These are phyloP conservation scores for Podospora bellae-mahoneyi DNA, from an alignment of 495 filamentous ascomycete species.

Conservation along the genomic window DNA sequence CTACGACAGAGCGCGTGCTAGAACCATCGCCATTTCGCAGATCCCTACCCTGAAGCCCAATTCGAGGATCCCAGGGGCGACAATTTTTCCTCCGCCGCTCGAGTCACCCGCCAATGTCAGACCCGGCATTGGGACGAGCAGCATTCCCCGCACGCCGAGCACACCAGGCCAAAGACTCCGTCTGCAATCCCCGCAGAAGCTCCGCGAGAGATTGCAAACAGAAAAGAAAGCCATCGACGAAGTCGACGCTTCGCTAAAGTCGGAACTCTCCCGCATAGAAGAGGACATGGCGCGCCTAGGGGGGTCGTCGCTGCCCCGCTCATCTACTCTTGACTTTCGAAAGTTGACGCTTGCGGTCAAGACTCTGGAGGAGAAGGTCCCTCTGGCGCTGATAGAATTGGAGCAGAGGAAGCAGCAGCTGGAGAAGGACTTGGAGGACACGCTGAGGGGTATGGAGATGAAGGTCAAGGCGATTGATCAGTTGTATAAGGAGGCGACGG, in stretches of 20 bases:
- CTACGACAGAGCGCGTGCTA: constrained; percentile 33
- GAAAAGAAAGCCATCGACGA: constrained; percentile 71
- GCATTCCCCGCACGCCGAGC: constrained; percentile 3
- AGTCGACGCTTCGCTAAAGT: constrained; percentile 64
- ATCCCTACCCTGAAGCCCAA: constrained; percentile 44
- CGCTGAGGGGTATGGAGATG: constrained; percentile 65
- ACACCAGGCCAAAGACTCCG: constrained; percentile 64
- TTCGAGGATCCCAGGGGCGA: constrained; percentile 22
- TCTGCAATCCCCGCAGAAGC: constrained; percentile 87
- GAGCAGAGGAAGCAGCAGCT: constrained; percentile 57
- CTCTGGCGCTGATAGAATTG: constrained; percentile 59
- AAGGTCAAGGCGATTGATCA: constrained; percentile 84
- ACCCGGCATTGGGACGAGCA: constrained; percentile 36
- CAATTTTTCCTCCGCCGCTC: constrained; percentile 9
- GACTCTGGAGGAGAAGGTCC: constrained; percentile 63
- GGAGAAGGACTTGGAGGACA: constrained; percentile 64
- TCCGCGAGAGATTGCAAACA: constrained; percentile 80
- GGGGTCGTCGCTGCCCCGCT: constrained; percentile 44
- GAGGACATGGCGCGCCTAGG: constrained; percentile 68
- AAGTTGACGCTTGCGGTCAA: constrained; percentile 55
- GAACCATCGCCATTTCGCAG: constrained; percentile 45
- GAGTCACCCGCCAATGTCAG: constrained; percentile 35
- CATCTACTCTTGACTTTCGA: constrained; percentile 40
- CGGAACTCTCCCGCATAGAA: constrained; percentile 76
- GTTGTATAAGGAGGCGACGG: constrained; percentile 80